phyloP scores from a whole-genome alignment of 1,284 basidiomycete genomes.

The Malassezia sp. region DNA sequence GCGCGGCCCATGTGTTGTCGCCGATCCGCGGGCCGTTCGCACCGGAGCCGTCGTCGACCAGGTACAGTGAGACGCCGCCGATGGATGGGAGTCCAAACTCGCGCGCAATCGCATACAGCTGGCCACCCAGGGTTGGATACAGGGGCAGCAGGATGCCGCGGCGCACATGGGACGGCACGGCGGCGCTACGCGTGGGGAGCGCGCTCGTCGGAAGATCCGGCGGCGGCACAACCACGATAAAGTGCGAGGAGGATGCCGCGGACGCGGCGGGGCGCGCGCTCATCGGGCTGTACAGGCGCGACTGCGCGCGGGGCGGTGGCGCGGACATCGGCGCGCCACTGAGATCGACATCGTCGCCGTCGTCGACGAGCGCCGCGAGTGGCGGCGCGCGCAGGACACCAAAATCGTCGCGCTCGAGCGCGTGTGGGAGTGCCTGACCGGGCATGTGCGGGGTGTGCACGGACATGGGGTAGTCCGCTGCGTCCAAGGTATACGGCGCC shows the following conservation, averaged over 20 bases:
- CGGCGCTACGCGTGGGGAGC: constrained; percentile 7
- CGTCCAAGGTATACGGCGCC: no score
- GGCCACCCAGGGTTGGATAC: constrained; percentile 40
- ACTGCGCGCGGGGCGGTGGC: constrained; percentile 2
- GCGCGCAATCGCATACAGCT: constrained; percentile 43
- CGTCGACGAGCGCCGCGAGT: no score
- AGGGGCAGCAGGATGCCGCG: constrained; percentile 39
- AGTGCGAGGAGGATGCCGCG: constrained; percentile 10
- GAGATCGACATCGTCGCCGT: no score
- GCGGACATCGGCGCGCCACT: no score
- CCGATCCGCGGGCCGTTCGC: constrained; percentile 38
- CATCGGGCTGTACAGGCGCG: constrained; percentile 7
- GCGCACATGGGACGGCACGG: constrained; percentile 14
- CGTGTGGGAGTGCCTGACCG: no score
- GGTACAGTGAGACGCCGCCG: constrained; percentile 36
- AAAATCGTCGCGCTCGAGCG: no score
- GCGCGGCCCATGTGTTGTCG: constrained; percentile 34
- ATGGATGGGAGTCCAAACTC: constrained; percentile 41
- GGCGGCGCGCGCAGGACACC: no score
- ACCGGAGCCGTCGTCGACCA: constrained; percentile 37
- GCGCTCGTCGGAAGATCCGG: constrained; percentile 15
- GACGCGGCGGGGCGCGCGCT: not conserved
- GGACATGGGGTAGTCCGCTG: no score
- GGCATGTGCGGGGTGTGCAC: no score
- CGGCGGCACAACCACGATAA: constrained; percentile 13